phyloP scores from a whole-genome alignment of 768 basidiomycete genomes.

The Hericium rajendrae region DNA sequence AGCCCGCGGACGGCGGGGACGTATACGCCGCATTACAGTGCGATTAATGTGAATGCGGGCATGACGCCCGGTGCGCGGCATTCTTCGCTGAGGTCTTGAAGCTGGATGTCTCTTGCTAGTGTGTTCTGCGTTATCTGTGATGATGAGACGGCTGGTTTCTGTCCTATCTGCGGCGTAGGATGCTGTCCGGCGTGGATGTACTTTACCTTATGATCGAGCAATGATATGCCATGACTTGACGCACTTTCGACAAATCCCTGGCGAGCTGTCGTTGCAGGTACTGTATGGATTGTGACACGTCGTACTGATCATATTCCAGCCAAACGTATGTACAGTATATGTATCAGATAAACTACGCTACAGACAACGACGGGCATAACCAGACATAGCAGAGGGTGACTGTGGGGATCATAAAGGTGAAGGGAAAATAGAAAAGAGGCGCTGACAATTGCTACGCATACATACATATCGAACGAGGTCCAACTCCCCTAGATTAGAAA shows the following conservation, averaged over 20 bases:
- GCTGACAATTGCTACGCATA: not conserved
- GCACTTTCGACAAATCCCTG: too few species aligned
- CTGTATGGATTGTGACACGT: too few species aligned
- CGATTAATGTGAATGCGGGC: conserved; percentile 5
- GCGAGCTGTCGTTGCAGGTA: too few species aligned
- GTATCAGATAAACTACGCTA: not conserved
- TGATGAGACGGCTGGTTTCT: too few species aligned
- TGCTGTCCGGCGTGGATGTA: too few species aligned
- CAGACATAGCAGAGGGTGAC: not conserved
- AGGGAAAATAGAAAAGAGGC: not conserved
- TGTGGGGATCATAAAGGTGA: too few species aligned
- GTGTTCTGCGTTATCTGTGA: too few species aligned
- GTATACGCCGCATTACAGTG: not conserved
- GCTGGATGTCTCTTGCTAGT: too few species aligned
- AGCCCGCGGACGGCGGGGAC: not conserved
- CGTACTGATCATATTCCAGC: too few species aligned
- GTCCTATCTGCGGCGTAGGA: too few species aligned
- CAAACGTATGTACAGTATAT: not conserved
- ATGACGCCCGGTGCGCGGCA: conserved; percentile 10
- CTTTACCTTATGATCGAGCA: too few species aligned
- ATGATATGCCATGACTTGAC: too few species aligned
- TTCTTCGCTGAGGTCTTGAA: conserved; percentile 2
- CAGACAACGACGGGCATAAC: not conserved
- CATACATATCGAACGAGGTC: not conserved
- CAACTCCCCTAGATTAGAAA: conserved; percentile 40